Evolutionary conservation across 768 basidiomycete genomes (phyloP).

Genomic region (Rhodotorula kratochvilovae): DNA sequence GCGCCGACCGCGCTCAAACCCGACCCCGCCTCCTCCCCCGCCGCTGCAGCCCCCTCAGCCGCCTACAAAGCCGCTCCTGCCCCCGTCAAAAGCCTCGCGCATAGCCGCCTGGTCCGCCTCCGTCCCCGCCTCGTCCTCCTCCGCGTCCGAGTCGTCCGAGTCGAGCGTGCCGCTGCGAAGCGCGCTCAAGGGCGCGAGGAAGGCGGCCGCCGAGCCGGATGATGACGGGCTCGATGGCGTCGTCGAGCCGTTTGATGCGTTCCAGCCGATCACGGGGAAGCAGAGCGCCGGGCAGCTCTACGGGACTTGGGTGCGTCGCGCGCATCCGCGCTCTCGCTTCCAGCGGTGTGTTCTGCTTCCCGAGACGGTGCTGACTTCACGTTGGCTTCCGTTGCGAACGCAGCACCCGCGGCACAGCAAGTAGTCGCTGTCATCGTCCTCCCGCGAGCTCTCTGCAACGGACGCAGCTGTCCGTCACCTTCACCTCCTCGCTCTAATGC

Average conservation of each 20-base stretch:
- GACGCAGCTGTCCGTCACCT: no score
- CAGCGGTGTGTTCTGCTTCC: no score
- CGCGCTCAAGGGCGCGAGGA: slow-evolving; percentile 15
- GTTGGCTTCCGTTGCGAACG: background rate
- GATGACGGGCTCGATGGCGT: slow-evolving; percentile 8
- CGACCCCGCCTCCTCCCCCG: background rate
- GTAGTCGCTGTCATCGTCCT: background rate
- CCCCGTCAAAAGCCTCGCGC: slow-evolving; percentile 24
- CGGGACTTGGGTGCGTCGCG: slow-evolving; percentile 11
- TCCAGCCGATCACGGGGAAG: background rate
- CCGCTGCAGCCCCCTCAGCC: background rate
- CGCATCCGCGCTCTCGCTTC: background rate
- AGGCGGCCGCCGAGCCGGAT: no score
- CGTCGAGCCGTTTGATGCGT: slow-evolving; percentile 9
- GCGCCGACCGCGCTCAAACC: background rate
- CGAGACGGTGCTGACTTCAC: background rate
- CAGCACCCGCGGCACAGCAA: background rate
- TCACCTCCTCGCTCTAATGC: no score
- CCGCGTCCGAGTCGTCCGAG: background rate
- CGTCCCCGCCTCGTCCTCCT: background rate
- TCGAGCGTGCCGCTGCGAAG: background rate
- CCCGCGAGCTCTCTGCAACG: no score
- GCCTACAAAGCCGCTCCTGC: slow-evolving; percentile 20
- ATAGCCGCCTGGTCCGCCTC: slow-evolving; percentile 35
- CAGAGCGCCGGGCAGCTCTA: slow-evolving; percentile 1